Percentiles rank a stretch among this genome's conserved stretches.
phyloP scores from a whole-genome alignment of 768 basidiomycete genomes.

The Mycena pura region DNA sequence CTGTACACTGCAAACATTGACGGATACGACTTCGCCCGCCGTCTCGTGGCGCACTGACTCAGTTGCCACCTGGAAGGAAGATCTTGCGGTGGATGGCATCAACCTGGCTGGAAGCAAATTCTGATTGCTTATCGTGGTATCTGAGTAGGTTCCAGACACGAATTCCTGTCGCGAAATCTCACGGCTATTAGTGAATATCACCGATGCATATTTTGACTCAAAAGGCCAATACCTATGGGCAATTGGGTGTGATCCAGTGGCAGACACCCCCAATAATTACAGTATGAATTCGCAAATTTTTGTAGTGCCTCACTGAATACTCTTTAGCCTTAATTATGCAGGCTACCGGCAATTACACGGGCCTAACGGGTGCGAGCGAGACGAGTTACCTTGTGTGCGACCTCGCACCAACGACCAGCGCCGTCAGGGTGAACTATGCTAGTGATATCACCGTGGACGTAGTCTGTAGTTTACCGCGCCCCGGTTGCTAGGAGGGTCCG shows the following conservation, averaged over 20 bases:
- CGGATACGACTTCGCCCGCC: not conserved
- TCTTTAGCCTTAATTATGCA: slow-evolving; percentile 10
- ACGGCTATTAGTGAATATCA: slow-evolving; percentile 7
- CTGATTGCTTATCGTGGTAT: no score
- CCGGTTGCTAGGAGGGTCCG: no score
- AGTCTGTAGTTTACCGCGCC: no score
- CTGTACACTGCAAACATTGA: not conserved
- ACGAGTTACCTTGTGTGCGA: slow-evolving; percentile 17
- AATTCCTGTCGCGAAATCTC: not conserved
- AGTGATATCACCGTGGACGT: not conserved
- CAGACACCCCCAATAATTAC: slow-evolving; percentile 5
- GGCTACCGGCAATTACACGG: slow-evolving; percentile 6
- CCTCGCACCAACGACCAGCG: not conserved
- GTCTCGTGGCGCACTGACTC: not conserved
- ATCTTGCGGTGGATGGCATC: not conserved
- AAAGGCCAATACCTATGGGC: slow-evolving; percentile 6
- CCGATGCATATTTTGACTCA: not conserved
- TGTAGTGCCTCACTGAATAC: not conserved
- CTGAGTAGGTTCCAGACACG: no score
- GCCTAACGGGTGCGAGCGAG: not conserved
- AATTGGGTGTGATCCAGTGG: slow-evolving; percentile 4
- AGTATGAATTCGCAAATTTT: not conserved
- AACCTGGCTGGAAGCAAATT: not conserved
- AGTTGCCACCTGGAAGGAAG: not conserved
- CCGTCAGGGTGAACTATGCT: not conserved